Evolutionary conservation across 2,329 filamentous ascomycete species (phyloP), one percentile per base, ranked within the genome.

Genomic region (Ilyonectria sp.): DNA sequence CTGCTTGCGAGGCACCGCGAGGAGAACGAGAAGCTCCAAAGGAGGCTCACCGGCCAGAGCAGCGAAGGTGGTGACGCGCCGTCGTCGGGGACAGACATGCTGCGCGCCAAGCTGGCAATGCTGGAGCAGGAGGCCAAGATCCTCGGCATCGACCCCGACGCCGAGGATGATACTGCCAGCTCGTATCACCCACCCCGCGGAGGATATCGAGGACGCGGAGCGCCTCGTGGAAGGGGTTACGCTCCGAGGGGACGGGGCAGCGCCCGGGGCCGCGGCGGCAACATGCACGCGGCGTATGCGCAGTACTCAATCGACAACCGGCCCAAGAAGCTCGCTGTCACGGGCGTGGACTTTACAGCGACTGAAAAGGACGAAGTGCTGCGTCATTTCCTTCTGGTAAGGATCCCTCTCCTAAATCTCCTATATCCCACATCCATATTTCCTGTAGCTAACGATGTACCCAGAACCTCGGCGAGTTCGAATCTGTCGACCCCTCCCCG

Each of bases 281-380:
- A 86, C 35, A 83, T 86, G 68, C 86, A 87, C 53, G 85, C 86
- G 3, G 86, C 86, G 1, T 90, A 90, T 72, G 88, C 86, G 4
- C 85, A 86, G 35, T 92, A 91, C 71, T 91, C 91, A 19, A 84
- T 96, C 23, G 93, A 96, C 75, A 94, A 95, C 77, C 86, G 93
- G 50, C 91, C 93, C 0, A 92, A 88, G 77, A 90, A 86, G 68
- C 83, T 96, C 10, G 86, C 87, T 6, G 81, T 95, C 26, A 85
- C 85, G 8, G 91, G 90, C 3, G 86, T 89, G 11, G 90, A 90
- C 79, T 90, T 91, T 75, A 89, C 90, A 4, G 84, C 84, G 15
- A 76, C 87, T 2, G 86, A 87, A 33, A 89, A 89, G 74, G 91
- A 94, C 70, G 93, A 94, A 79, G 85, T 86, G 31, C 82, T 95